Conservation (phyloP, 345 rosid species). For the Adansonia digitata region DNA sequence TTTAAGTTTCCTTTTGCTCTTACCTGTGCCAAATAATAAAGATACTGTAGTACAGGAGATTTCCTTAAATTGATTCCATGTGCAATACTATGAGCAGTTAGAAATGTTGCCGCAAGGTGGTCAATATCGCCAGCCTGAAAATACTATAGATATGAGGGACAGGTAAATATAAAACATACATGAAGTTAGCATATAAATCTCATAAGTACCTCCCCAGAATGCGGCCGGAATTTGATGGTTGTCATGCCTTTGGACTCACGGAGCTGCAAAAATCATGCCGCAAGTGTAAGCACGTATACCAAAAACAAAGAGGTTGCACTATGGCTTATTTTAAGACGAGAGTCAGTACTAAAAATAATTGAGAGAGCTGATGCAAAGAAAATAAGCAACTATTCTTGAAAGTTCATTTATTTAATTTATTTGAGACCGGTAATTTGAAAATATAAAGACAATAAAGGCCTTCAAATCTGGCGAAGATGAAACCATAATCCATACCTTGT, state of each 20-base stretch:
- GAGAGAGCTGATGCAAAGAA: neutral
- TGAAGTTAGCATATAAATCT: neutral
- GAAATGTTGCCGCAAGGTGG: slow-evolving; percentile 99
- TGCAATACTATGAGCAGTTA: slow-evolving; percentile 88
- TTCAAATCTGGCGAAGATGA: neutral
- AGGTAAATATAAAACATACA: neutral
- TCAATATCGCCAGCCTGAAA: slow-evolving; percentile 97
- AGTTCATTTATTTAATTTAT: slow-evolving; percentile 10
- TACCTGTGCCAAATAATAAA: slow-evolving; percentile 96
- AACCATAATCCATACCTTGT: slow-evolving; percentile 54
- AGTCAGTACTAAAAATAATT: neutral
- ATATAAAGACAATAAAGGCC: neutral
- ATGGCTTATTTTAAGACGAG: neutral
- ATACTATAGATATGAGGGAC: slow-evolving; percentile 15
- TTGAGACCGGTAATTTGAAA: slow-evolving; percentile 4
- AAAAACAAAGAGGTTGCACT: slow-evolving; percentile 1
- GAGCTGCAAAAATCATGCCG: slow-evolving; percentile 50
- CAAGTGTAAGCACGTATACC: slow-evolving; percentile 15
- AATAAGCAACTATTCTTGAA: neutral
- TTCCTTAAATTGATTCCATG: slow-evolving; percentile 95
- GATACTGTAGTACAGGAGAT: slow-evolving; percentile 99
- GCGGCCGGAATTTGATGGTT: slow-evolving; percentile 91
- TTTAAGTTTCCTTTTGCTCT: neutral
- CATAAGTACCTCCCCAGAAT: slow-evolving; percentile 84
- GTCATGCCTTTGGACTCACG: slow-evolving; percentile 99